Base-by-base conservation (phyloP, 495 filamentous ascomycete genomes). In the Achaetomiella virescens region DNA sequence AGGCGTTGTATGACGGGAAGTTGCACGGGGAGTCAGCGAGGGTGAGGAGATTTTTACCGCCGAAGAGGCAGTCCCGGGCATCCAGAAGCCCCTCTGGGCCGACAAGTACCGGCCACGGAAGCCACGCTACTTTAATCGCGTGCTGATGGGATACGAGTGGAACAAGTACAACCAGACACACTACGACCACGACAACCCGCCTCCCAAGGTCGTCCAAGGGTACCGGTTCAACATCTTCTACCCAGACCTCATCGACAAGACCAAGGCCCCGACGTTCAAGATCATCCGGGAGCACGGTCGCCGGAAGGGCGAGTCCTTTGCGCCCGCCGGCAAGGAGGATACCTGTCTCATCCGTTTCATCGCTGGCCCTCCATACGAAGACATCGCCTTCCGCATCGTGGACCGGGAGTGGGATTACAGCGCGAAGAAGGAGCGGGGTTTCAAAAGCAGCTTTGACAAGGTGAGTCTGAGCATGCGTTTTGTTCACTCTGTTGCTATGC, bases 141-240 rank as follows among this genome's bases (percentile, higher is more conserved):
- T 97, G 38, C 91, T 96, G 71, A 97, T 96, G 89, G 93, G 93
- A 38, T 99, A 97, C 71, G 93, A 99, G 68, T 99, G 93, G 93
- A 99, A 99, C 69, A 99, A 99, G 67, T 99, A 99, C 77, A 99
- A 99, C 64, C 93, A 99, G 71, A 99, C 93, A 2, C 93, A 99
- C 74, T 99, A 99, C 73, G 95, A 97, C 66, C 92, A 97, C 69
- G 95, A 97, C 64, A 96, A 99, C 62, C 93, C 93, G 7, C 93
- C 93, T 2, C 93, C 93, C 14, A 96, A 97, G 71, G 93, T 98
- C 20, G 93, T 98, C 43, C 93, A 98, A 71, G 93, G 93, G 31
- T 99, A 97, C 73, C 95, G 96, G 61, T 99, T 99, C 78, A 99
- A 97, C 70, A 95, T 99, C 42, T 97, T 99, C 72, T 99, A 99